Percentiles rank a stretch among this genome's conserved stretches.
Conservation (phyloP, 169 alveolate species). For the Babesia gibsoni region DNA sequence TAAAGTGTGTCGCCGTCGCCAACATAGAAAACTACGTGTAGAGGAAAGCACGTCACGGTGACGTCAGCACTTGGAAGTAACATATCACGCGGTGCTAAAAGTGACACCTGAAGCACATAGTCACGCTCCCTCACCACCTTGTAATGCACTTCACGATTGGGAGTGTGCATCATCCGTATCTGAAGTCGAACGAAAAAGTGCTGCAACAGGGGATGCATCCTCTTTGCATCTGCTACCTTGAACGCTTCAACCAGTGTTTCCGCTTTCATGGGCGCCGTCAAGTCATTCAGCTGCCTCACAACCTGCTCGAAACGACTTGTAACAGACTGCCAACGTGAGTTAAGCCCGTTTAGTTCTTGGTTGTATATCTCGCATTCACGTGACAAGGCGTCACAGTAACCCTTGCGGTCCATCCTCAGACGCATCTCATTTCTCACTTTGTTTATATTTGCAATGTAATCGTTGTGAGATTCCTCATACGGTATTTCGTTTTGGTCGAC, state of each 20-base stretch:
- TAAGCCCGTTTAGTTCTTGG: conserved; percentile 20
- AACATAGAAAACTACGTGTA: neutral
- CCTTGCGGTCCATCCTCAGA: conserved; percentile 9
- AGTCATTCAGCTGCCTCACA: conserved; percentile 33
- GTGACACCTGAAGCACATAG: conserved; percentile 28
- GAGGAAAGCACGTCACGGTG: conserved; percentile 20
- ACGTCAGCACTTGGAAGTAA: conserved; percentile 38
- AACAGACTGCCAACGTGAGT: conserved; percentile 1
- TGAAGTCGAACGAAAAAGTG: conserved; percentile 23
- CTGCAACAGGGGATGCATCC: conserved; percentile 20
- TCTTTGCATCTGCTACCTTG: conserved; percentile 45
- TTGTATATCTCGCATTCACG: conserved; percentile 27
- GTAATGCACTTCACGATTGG: conserved; percentile 27
- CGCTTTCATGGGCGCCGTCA: neutral
- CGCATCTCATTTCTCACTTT: conserved; percentile 24
- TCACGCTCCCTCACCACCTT: conserved; percentile 54
- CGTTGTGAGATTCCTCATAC: neutral
- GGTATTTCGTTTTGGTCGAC: neutral
- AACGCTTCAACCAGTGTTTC: conserved; percentile 10
- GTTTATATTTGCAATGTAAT: neutral
- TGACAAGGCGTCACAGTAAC: conserved; percentile 35
- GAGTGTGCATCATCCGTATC: neutral
- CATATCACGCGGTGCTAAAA: conserved; percentile 43
- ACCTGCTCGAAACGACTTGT: conserved; percentile 7
- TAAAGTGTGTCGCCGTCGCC: neutral